Conservation (phyloP, 2,329 filamentous ascomycete genomes). For the Colletotrichum cuscutae region DNA sequence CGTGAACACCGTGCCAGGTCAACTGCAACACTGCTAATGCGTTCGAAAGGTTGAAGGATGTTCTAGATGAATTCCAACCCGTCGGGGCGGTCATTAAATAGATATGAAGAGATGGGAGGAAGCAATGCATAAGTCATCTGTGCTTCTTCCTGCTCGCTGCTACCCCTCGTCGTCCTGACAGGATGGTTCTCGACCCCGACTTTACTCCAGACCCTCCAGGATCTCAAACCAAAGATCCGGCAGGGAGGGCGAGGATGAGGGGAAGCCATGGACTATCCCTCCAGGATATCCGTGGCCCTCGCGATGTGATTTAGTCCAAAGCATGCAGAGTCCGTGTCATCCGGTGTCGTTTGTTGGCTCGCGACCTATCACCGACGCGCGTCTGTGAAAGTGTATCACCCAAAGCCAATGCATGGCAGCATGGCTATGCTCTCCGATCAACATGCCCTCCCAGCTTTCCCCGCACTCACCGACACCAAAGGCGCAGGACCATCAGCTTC, state of each 20-base stretch:
- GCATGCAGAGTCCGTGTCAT: slow-evolving; percentile 31
- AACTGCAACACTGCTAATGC: slow-evolving; percentile 21
- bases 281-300: slow-evolving; percentile 2
- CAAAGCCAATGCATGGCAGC: slow-evolving; percentile 27
- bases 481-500: slow-evolving; percentile 5
- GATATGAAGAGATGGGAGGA: slow-evolving; percentile 4
- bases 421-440: slow-evolving; percentile 30
- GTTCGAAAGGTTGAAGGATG: neutral
- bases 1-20: slow-evolving; percentile 22
- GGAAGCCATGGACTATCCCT: slow-evolving; percentile 21
- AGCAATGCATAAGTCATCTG: neutral
- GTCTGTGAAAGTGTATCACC: slow-evolving; percentile 17
- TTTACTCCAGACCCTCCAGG: slow-evolving; percentile 29
- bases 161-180: slow-evolving; percentile 1
- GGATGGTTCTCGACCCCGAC: slow-evolving; percentile 27
- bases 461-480: slow-evolving; percentile 11
- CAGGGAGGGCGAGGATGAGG: slow-evolving; percentile 18
- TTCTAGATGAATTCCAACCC: neutral
- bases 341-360: slow-evolving; percentile 15
- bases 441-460: slow-evolving; percentile 32
- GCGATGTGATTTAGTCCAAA: slow-evolving; percentile 18
- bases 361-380: slow-evolving; percentile 33
- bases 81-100: slow-evolving; percentile 28
- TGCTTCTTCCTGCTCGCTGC: neutral
- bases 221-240: slow-evolving; percentile 22